Conservation (phyloP, 176 grass and related monocot genomes). For the Aechmea fasciata region DNA sequence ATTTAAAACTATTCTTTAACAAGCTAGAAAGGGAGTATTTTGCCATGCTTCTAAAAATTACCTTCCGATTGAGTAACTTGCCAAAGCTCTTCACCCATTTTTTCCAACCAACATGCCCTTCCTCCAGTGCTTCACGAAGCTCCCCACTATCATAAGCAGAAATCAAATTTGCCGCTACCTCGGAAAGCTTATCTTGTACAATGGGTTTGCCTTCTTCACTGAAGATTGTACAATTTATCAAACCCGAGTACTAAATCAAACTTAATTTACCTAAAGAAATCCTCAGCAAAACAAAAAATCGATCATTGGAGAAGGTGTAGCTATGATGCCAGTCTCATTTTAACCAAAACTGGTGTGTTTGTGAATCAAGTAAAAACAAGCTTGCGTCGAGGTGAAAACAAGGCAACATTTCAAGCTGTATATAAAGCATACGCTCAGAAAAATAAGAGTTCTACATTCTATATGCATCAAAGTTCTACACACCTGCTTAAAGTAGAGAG, state of each 20-base stretch:
- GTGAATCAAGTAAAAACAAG: not conserved
- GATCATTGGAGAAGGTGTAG: not conserved
- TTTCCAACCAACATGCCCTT: conserved; percentile 67
- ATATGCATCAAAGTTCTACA: not conserved
- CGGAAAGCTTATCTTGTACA: conserved; percentile 86
- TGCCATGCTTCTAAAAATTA: conserved; percentile 14
- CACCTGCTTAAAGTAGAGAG: conserved; percentile 74
- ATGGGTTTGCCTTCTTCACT: conserved; percentile 77
- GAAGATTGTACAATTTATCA: conserved; percentile 19
- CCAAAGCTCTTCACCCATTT: conserved; percentile 88
- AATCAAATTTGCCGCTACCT: conserved; percentile 52
- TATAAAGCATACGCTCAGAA: not conserved
- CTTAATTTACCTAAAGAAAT: not conserved
- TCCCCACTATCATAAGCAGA: conserved; percentile 70
- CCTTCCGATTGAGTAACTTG: conserved; percentile 75
- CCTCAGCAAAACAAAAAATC: not conserved
- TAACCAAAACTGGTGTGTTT: no score
- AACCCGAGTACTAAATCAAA: not conserved
- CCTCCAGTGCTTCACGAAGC: conserved; percentile 59
- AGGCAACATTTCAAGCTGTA: not conserved
- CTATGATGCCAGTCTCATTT: not conserved
- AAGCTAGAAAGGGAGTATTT: not conserved
- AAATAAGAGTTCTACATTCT: not conserved
- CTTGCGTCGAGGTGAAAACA: not conserved
- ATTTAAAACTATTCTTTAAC: not conserved